Evolutionary conservation across 83 land plant species (phyloP).

Genomic region (Diphasiastrum complanatum): DNA sequence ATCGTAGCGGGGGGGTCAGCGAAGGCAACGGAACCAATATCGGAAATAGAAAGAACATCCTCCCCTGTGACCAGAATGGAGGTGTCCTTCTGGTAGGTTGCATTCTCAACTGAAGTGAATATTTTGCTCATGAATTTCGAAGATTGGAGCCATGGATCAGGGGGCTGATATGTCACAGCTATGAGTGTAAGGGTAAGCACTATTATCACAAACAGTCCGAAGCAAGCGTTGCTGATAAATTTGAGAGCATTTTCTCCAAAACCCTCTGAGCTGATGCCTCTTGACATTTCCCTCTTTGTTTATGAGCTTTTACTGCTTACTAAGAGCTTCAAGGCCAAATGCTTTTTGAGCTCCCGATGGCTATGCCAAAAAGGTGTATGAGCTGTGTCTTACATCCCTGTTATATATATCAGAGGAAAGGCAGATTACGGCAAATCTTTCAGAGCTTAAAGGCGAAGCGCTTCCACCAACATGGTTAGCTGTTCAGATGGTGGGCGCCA

Average conservation of each 20-base stretch:
- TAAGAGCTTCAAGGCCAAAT: too few species aligned
- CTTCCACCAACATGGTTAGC: too few species aligned
- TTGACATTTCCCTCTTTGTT: too few species aligned
- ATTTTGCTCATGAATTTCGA: constrained; percentile 38
- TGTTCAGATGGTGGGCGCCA: too few species aligned
- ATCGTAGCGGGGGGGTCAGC: background rate
- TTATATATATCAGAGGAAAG: too few species aligned
- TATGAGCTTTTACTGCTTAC: too few species aligned
- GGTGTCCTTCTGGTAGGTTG: constrained; percentile 61
- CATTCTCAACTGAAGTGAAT: constrained; percentile 54
- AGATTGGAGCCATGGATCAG: constrained; percentile 71
- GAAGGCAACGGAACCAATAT: too few species aligned
- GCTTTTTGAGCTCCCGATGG: too few species aligned
- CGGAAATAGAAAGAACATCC: constrained; percentile 40
- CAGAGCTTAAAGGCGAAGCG: too few species aligned
- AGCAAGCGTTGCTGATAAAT: constrained; percentile 53
- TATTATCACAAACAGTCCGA: constrained; percentile 63
- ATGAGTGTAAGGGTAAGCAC: constrained; percentile 75
- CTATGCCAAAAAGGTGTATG: too few species aligned
- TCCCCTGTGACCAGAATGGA: constrained; percentile 76
- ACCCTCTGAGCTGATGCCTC: constrained; percentile 41
- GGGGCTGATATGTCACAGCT: constrained; percentile 83
- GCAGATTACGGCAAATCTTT: too few species aligned
- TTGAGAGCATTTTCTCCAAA: constrained; percentile 48
- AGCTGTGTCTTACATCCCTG: too few species aligned